Evolutionary conservation across 352 stramenopile genomes (phyloP).

Genomic region (Phytophthora cryptogea): DNA sequence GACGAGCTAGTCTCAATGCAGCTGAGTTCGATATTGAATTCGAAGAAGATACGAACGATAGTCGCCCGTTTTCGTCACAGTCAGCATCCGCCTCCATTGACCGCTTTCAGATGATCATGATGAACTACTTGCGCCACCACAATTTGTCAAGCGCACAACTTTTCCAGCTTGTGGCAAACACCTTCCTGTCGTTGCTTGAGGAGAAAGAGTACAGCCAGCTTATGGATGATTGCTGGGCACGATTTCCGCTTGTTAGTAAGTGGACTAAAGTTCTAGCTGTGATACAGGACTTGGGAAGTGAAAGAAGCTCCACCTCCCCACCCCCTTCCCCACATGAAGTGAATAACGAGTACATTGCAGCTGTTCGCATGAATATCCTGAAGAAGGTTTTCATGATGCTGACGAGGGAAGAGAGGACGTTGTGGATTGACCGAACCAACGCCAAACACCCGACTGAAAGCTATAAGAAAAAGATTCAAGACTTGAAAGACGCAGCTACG

Average conservation of each 20-base stretch:
- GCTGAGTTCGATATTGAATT: constrained; percentile 19
- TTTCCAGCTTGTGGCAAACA: constrained; percentile 43
- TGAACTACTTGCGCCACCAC: constrained; percentile 64
- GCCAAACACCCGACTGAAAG: constrained; percentile 48
- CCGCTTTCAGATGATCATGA: constrained; percentile 61
- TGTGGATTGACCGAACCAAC: constrained; percentile 59
- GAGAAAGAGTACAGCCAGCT: constrained; percentile 48
- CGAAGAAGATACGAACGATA: constrained; percentile 25
- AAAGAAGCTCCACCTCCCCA: constrained; percentile 2
- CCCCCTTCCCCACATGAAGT: constrained; percentile 6
- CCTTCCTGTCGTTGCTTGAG: constrained; percentile 52
- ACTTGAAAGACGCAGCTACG: constrained; percentile 20
- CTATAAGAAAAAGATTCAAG: constrained; percentile 39
- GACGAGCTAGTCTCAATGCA: constrained; percentile 13
- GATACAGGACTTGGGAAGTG: constrained; percentile 45
- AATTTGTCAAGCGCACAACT: constrained; percentile 51
- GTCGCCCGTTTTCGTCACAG: constrained; percentile 5
- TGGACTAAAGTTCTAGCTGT: constrained; percentile 54
- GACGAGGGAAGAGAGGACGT: constrained; percentile 45
- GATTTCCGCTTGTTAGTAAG: constrained; percentile 34
- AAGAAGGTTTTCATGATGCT: constrained; percentile 67
- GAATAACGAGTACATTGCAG: constrained; percentile 31
- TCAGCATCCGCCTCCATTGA: constrained; percentile 41
- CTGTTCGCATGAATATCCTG: constrained; percentile 48
- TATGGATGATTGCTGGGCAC: constrained; percentile 47